These are phyloP conservation scores for Nitzschia inconspicua DNA, from an alignment of 108 stramenopile species.

Conservation along the genomic window DNA sequence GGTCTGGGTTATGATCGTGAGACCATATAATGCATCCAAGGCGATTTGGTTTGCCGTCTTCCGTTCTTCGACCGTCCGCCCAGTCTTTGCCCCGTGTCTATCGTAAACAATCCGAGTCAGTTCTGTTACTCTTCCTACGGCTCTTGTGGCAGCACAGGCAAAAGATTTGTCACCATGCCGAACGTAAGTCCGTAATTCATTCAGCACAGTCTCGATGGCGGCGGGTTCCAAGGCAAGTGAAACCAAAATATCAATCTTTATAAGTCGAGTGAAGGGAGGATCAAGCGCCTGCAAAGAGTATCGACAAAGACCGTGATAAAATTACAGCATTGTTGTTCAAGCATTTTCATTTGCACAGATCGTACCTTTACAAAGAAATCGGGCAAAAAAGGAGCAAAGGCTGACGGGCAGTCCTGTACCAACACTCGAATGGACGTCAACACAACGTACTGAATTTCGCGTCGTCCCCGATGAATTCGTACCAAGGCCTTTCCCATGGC, in stretches of 20 bases:
- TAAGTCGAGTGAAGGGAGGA: constrained; percentile 86
- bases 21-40: constrained; percentile 81
- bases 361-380: constrained; percentile 93
- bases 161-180: constrained; percentile 87
- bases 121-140: constrained; percentile 87
- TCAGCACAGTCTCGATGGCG: constrained; percentile 82
- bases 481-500: constrained; percentile 94
- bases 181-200: constrained; percentile 92
- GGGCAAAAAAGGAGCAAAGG: constrained; percentile 92
- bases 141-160: constrained; percentile 83
- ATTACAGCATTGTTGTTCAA: background rate
- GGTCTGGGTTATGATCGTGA: constrained; percentile 77
- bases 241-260: constrained; percentile 95
- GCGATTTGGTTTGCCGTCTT: constrained; percentile 69
- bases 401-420: constrained; percentile 86
- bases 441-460: constrained; percentile 98
- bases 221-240: constrained; percentile 77
- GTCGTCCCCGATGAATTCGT: constrained; percentile 87
- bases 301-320: constrained; percentile 5
- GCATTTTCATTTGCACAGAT: background rate
- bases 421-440: constrained; percentile 89
- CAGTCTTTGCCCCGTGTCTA: constrained; percentile 52
- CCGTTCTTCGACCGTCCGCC: constrained; percentile 30
- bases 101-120: constrained; percentile 76
- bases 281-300: constrained; percentile 64